phyloP scores from a whole-genome alignment of 2,329 filamentous ascomycete species.

The Ascochyta fabae region DNA sequence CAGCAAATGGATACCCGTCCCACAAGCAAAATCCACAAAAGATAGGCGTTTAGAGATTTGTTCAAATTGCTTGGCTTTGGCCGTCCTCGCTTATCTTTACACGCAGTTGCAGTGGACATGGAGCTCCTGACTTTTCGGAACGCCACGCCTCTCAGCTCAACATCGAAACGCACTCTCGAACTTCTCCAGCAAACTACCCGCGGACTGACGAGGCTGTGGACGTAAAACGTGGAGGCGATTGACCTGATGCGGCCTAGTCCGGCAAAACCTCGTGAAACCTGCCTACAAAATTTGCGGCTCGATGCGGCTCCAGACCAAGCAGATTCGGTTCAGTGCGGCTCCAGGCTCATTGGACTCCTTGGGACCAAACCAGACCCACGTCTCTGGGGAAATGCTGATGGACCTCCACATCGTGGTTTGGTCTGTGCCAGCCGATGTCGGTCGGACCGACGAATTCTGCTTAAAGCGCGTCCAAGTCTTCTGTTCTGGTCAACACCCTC shows the following conservation, averaged over 20 bases:
- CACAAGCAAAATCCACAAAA: constrained; percentile 18
- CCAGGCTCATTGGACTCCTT: constrained; percentile 11
- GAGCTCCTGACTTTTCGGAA: neutral
- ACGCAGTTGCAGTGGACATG: neutral
- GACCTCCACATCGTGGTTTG: constrained; percentile 14
- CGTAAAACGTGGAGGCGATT: constrained; percentile 5
- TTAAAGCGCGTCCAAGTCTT: constrained; percentile 8
- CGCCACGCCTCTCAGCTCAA: neutral
- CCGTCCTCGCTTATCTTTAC: constrained; percentile 4
- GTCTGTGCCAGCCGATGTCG: constrained; percentile 19
- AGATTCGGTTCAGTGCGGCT: constrained; percentile 14
- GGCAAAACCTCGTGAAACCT: constrained; percentile 16
- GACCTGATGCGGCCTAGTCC: constrained; percentile 4
- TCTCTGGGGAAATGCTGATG: constrained; percentile 14
- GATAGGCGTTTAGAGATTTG: constrained; percentile 17
- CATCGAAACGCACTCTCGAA: constrained; percentile 5
- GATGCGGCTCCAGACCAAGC: constrained; percentile 16
- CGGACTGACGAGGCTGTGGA: neutral
- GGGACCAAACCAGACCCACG: constrained; percentile 5
- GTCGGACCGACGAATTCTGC: constrained; percentile 19
- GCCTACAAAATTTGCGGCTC: constrained; percentile 11
- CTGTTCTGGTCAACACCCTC: neutral
- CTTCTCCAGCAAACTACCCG: neutral
- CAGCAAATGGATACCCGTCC: constrained; percentile 10
- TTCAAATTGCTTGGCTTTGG: constrained; percentile 7